Evolutionary conservation across 2,329 filamentous ascomycete species (phyloP), one percentile per base, ranked within the genome.

Genomic region (Calonectria henricotiae): DNA sequence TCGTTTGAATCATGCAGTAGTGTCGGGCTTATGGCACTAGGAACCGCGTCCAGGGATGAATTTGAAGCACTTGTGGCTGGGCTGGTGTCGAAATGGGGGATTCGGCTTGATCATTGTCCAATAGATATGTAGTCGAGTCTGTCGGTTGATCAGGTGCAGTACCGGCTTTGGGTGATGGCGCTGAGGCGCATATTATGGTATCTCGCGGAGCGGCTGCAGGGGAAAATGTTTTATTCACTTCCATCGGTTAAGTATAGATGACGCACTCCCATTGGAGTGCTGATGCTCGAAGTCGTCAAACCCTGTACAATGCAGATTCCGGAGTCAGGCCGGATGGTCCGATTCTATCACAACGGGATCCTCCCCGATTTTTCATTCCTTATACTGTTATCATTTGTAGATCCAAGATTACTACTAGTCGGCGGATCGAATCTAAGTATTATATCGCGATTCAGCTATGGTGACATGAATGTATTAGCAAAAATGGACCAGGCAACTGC

Each of bases 141-240:
- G 4, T 20, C 20, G 20, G 35, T 13, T 15, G 20, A 17, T 58
- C 20, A n/a, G 12, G n/a, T 9, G 7, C 32, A 12, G 12, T 4
- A 25, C 12, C 32, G 13, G 51, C 4, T 32, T 23, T 13, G 17
- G 32, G n/a, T 3, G 11, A 39, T 35, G 51, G 35, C 5, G 51
- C 25, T 25, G 32, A 23, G 23, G 51, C 51, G 20, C 51, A 58
- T 25, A 58, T 23, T 25, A 58, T 39, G 20, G 51, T 58, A 39
- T 58, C 51, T 25, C 15, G 51, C 32, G 51, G 2, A 12, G 35
- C 23, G 11, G 51, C 35, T 17, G 51, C 35, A 17, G 51, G 51
- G 6, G 51, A 41, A 2, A 9, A 9, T 23, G n/a, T 23, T 46
- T 23, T 23, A 46, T 3, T 17, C n/a, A 20, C 11, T 12, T 12